Evolutionary conservation across 495 filamentous ascomycete species (phyloP), one percentile per base, ranked within the genome.

Genomic region (Penicillium salamii): DNA sequence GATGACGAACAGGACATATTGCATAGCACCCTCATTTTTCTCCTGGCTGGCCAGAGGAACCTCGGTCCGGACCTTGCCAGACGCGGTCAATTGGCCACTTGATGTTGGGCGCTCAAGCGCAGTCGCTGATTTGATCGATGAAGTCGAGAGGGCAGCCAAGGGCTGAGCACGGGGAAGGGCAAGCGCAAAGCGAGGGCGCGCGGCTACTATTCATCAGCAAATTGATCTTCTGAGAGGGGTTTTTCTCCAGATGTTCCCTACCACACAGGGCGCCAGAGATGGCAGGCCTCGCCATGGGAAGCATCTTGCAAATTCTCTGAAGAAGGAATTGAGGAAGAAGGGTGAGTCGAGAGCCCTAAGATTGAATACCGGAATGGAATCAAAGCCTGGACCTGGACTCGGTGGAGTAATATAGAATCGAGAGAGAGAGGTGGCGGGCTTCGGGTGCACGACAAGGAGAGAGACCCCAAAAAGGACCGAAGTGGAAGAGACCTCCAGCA

Each of bases 1-100:
- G n/a, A 32, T 9, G 13, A 84, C 87, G 56, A 83, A 96, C 91
- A 98, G 76, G 52, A 91, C 92, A 78, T 95, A 97, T 88, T 98
- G 92, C 78, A 97, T 84, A 35, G 82, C 87, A 63, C 92, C 91
- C 78, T 97, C 91, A 72, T 89, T 95, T 54, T 84, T 86, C 74
- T 95, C 90, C 78, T 97, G 89, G 60, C 88, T 93, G 33, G 90
- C 81, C 50, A 98, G 75, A 55, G 84, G 88, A 23, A 97, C 90
- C 74, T 97, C 90, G 62, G 76, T 72, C 40, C 82, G 75, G 41
- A 72, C 71, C 63, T 82, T 78, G 49, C 74, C 75, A 26, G 71
- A 74, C 7, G 71, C 71, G 39, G 75, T 74, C 12, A 82, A 58
- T 15, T 56, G 65, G 7, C 65, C 53, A 20, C 65, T 38, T 34